Percentiles rank a stretch among this genome's conserved stretches.
phyloP scores from a whole-genome alignment of 169 alveolate genomes.

The Plasmodium coatneyi region DNA sequence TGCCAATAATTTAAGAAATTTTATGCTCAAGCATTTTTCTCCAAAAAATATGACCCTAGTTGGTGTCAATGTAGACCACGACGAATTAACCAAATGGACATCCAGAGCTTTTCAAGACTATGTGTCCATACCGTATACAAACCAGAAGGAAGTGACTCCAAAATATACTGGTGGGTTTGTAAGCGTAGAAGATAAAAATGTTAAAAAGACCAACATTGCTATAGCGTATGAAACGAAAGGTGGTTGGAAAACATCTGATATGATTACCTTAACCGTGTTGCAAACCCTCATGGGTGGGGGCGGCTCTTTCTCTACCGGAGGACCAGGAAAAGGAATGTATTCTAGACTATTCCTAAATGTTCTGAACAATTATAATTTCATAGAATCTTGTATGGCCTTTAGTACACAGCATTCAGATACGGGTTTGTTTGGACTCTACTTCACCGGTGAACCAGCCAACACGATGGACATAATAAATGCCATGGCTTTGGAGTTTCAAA shows the following conservation, averaged over 20 bases:
- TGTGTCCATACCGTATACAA: slow-evolving; percentile 87
- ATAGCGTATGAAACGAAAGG: slow-evolving; percentile 86
- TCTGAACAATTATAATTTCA: slow-evolving; percentile 87
- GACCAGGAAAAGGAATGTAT: slow-evolving; percentile 95
- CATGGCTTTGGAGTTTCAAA: slow-evolving; percentile 83
- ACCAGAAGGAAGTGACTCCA: slow-evolving; percentile 77
- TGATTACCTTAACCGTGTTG: slow-evolving; percentile 86
- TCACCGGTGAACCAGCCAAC: slow-evolving; percentile 85
- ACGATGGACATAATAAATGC: slow-evolving; percentile 81
- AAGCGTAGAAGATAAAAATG: slow-evolving; percentile 82
- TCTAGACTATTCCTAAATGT: slow-evolving; percentile 89
- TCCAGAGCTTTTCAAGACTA: slow-evolving; percentile 90
- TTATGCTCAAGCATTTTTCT: slow-evolving; percentile 88
- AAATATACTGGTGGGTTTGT: slow-evolving; percentile 91
- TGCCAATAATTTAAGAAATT: slow-evolving; percentile 86
- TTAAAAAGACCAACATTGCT: slow-evolving; percentile 88
- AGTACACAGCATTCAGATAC: slow-evolving; percentile 90
- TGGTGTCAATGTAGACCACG: slow-evolving; percentile 87
- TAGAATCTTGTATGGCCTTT: slow-evolving; percentile 92
- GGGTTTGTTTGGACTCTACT: slow-evolving; percentile 91
- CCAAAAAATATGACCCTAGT: slow-evolving; percentile 89
- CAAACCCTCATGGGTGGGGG: slow-evolving; percentile 94
- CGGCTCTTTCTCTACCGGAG: slow-evolving; percentile 93
- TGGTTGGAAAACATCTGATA: slow-evolving; percentile 87
- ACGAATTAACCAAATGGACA: slow-evolving; percentile 88